A percentile compares a stretch with the other conserved stretches of the same genome.
These are phyloP conservation scores for Aspergillus puulaauensis DNA, from an alignment of 2,329 filamentous ascomycete species.

Conservation along the genomic window DNA sequence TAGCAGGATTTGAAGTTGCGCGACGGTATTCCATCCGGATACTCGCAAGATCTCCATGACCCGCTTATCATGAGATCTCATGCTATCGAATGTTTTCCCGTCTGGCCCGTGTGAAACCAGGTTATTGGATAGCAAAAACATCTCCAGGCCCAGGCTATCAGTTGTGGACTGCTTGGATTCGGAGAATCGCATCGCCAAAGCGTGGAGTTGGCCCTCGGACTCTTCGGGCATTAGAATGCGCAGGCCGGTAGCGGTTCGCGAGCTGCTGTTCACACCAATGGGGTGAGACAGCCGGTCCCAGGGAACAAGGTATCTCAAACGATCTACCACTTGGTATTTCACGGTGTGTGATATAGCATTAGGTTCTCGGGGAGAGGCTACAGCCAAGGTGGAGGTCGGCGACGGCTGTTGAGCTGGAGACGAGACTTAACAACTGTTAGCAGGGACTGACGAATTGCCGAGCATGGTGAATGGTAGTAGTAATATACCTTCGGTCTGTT, in stretches of 20 bases:
- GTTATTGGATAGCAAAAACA: conserved; percentile 19
- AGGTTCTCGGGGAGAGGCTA: not conserved
- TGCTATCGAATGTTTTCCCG: not conserved
- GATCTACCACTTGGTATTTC: conserved; percentile 7
- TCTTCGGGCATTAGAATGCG: conserved; percentile 20
- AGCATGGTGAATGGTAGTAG: not conserved
- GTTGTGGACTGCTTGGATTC: not conserved
- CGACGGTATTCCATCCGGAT: conserved; percentile 1
- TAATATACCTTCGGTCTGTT: conserved; percentile 3
- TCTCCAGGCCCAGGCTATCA: conserved; percentile 3
- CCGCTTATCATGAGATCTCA: not conserved
- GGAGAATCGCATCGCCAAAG: not conserved
- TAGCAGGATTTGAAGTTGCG: not conserved
- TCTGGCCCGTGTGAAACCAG: not conserved
- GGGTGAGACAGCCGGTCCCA: conserved; percentile 13
- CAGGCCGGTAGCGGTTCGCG: conserved; percentile 14
- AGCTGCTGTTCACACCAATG: conserved; percentile 9
- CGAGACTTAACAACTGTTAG: not conserved
- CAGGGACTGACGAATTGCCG: not conserved
- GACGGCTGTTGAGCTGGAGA: conserved; percentile 5
- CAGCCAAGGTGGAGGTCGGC: not conserved
- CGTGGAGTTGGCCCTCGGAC: conserved; percentile 1
- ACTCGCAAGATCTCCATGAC: not conserved
- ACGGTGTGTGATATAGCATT: not conserved
- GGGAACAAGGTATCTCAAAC: conserved; percentile 12